phyloP scores from a whole-genome alignment of 1,139 yeast species.

The Hemisphaericaspora lyxosophila region DNA sequence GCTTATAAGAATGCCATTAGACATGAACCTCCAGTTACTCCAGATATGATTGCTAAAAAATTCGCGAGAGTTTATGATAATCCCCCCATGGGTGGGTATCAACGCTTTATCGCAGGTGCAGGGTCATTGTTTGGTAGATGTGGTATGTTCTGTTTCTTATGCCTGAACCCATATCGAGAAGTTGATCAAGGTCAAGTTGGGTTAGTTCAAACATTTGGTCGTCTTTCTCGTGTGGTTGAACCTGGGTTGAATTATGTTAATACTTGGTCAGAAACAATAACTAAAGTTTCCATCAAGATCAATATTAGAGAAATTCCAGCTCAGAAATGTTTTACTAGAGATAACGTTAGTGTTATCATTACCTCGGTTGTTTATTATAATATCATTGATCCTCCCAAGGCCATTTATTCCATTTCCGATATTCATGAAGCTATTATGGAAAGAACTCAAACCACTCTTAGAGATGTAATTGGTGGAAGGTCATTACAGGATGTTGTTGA shows the following conservation, averaged over 20 bases:
- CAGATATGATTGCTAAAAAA: slow-evolving; percentile 31
- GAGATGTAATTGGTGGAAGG: slow-evolving; percentile 72
- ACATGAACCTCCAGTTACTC: slow-evolving; percentile 27
- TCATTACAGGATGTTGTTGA: slow-evolving; percentile 72
- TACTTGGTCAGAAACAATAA: slow-evolving; percentile 60
- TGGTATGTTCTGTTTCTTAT: slow-evolving; percentile 62
- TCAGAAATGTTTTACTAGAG: slow-evolving; percentile 68
- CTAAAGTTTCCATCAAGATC: slow-evolving; percentile 54
- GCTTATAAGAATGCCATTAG: slow-evolving; percentile 17
- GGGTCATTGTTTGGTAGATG: slow-evolving; percentile 54
- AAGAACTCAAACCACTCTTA: slow-evolving; percentile 71
- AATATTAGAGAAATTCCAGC: slow-evolving; percentile 67
- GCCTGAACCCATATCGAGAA: slow-evolving; percentile 60
- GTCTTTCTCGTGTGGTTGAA: slow-evolving; percentile 63
- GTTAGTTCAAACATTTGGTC: slow-evolving; percentile 67
- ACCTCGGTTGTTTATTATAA: slow-evolving; percentile 71
- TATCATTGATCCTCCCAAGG: slow-evolving; percentile 68
- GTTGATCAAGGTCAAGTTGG: slow-evolving; percentile 75
- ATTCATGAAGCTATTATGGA: slow-evolving; percentile 63
- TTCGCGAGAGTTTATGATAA: slow-evolving; percentile 40
- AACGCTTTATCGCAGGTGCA: slow-evolving; percentile 37
- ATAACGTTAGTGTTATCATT: slow-evolving; percentile 61
- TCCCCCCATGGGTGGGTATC: slow-evolving; percentile 39
- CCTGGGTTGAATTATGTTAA: slow-evolving; percentile 70
- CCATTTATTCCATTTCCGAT: slow-evolving; percentile 57